Percentiles rank a stretch among this genome's conserved stretches.
Conservation (phyloP, 345 rosid genomes). For the Linum trigynum region DNA sequence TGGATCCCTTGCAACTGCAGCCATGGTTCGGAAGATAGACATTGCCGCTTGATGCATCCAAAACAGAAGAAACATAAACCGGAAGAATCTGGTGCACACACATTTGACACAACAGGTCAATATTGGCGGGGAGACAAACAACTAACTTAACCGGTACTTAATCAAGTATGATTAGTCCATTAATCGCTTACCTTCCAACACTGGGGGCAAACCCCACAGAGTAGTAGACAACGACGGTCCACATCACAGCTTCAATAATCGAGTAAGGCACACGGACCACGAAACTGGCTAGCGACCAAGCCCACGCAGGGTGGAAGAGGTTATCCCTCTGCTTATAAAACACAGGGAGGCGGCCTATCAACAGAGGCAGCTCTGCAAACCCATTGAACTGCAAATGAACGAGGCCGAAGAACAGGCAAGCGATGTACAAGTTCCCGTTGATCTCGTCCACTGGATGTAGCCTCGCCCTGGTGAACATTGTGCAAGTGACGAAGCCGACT, state of each 20-base stretch:
- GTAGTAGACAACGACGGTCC: slow-evolving; percentile 67
- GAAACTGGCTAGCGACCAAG: slow-evolving; percentile 48
- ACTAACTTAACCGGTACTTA: too few species aligned
- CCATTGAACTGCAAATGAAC: slow-evolving; percentile 39
- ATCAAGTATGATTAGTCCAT: not conserved
- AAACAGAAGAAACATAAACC: slow-evolving; percentile 51
- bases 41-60: slow-evolving; percentile 46
- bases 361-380: slow-evolving; percentile 40
- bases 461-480: not conserved
- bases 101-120: not conserved
- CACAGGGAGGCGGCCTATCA: slow-evolving; percentile 38
- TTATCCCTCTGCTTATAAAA: slow-evolving; percentile 56
- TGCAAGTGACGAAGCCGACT: not conserved
- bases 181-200: slow-evolving; percentile 38
- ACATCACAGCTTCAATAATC: slow-evolving; percentile 38
- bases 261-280: slow-evolving; percentile 46
- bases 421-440: slow-evolving; percentile 45
- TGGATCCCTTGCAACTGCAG: slow-evolving; percentile 19
- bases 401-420: slow-evolving; percentile 40
- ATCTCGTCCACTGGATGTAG: slow-evolving; percentile 21
- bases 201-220: slow-evolving; percentile 73
- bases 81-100: slow-evolving; percentile 43
- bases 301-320: slow-evolving; percentile 62
- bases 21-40: slow-evolving; percentile 67
- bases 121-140: too few species aligned